Base-by-base conservation (phyloP, 805 yeast species). In the Ogataea minuta region DNA sequence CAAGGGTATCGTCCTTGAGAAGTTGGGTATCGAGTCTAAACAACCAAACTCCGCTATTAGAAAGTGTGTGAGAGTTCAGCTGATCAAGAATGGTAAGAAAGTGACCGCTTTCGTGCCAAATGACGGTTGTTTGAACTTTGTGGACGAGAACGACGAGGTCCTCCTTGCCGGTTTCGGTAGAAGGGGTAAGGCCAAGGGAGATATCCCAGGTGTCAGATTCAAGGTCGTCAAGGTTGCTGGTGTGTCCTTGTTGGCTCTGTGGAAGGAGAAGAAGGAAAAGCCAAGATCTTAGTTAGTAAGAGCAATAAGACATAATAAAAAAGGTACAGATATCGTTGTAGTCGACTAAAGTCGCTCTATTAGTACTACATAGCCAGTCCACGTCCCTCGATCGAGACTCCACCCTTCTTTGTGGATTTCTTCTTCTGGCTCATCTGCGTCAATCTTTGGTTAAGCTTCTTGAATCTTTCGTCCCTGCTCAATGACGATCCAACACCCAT, bases 161-260 rank as follows among this genome's bases (percentile, higher is more conserved):
- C 80, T 93, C 67, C 81, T 93, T 65, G 98, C 99, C 67, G 99
- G 99, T 83, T 93, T 93, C 89, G 99, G 99, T 88, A 89, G 98
- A 81, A 93, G 96, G 84, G 99, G 99, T 81, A 93, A 93, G 84
- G 99, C 99, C 74, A 93, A 93, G 95, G 99, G 99, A 83, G 99
- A 93, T 90, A 91, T 93, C 70, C 99, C 99, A 75, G 99, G 99
- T 88, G 99, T 93, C 71, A 93, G 99, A 86, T 93, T 93, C 89
- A 93, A 93, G 87, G 99, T 93, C 72, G 99, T 93, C 72, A 93
- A 93, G 83, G 99, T 93, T 64, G 87, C 99, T 64, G 99, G 99
- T 86, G 99, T 95, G 67, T 93, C 99, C 64, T 83, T 93, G 75
- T 82, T 90, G 72, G 99, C 99, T 72, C 84, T 93, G 76, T 93